phyloP scores from a whole-genome alignment of 345 rosid species.

The Gossypium herbaceum region DNA sequence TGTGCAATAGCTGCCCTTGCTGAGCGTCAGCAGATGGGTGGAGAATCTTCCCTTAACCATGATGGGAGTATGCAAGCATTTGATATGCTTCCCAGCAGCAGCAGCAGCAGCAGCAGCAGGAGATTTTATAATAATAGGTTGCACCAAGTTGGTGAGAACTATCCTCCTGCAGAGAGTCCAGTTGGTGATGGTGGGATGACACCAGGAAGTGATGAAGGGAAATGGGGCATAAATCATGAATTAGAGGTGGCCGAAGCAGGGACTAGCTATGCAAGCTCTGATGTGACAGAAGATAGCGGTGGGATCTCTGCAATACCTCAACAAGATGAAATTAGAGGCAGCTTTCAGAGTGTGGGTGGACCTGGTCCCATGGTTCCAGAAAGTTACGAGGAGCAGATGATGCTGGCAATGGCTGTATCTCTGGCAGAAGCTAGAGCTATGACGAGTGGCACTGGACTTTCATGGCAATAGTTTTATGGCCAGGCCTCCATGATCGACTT shows the following conservation, averaged over 20 bases:
- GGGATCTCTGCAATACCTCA: constrained; percentile 39
- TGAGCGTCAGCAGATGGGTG: constrained; percentile 76
- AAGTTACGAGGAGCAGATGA: constrained; percentile 96
- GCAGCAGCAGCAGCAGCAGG: constrained; percentile 32
- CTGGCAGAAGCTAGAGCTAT: constrained; percentile 78
- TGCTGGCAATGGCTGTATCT: constrained; percentile 95
- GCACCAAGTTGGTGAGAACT: constrained; percentile 41
- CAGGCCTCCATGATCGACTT: constrained; percentile 11
- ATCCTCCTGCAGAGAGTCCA: constrained; percentile 33
- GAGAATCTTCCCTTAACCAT: constrained; percentile 48
- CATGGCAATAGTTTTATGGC: constrained; percentile 59
- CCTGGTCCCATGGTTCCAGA: constrained; percentile 59
- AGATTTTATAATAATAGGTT: constrained; percentile 44
- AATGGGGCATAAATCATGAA: constrained; percentile 51
- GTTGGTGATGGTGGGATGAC: constrained; percentile 29
- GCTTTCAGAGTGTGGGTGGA: constrained; percentile 30
- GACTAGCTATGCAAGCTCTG: constrained; percentile 65
- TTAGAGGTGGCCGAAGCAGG: constrained; percentile 68
- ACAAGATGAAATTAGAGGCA: constrained; percentile 33
- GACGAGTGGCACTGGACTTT: constrained; percentile 45
- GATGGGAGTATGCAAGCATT: constrained; percentile 36
- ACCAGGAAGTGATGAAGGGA: constrained; percentile 35
- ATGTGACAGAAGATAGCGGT: constrained; percentile 41
- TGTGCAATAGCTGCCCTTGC: constrained; percentile 92
- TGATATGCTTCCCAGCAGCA: constrained; percentile 45